Base-by-base conservation (phyloP, 306 rosid genomes). In the Senna tora region DNA sequence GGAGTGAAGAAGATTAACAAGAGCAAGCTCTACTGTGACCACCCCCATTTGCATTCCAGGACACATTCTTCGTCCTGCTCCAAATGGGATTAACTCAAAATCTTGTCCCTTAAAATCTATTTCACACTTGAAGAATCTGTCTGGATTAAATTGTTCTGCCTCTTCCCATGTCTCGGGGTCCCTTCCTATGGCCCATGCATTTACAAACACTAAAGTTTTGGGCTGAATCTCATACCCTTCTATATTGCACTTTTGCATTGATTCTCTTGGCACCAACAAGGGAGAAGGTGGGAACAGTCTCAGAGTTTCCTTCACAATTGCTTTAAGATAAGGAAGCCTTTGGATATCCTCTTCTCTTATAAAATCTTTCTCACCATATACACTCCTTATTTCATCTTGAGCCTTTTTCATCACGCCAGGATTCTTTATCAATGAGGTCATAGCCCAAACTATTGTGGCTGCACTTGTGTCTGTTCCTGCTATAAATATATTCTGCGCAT, bases 1-100 rank as follows among this genome's bases (percentile, higher is more conserved):
- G 0, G 55, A 5, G 59, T 80, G 69, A 5, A 84, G 7, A 38
- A 80, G 78, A 77, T 84, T 84, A 0, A 81, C 83, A 0, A 84
- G 67, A 5, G 74, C 1, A 6, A 80, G 62, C 16, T 84, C 76
- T 25, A 76, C 56, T 0, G 67, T 74, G 4, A 33, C 66, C 13
- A 59, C 36, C 0, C 61, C 83, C 80, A 74, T 69, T 8, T 77
- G 34, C 10, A 73, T 65, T 0, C 57, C 83, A 0, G 85, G 87
- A 43, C 85, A 80, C 15, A 77, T 74, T 78, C 85, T 77, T 9
- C 87, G 43, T 16, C 83, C 85, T n/a, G 67, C 36, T 1, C 85
- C 85, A 60, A 84, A 84, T 5, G 87, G 81, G 7, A 80, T 65
- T 0, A 77, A 0, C 69, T 69, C 87, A 52, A 73, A 84, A 55